Evolutionary conservation across 2,329 filamentous ascomycete genomes (phyloP).

Genomic region (Pseudonectria foliicola): DNA sequence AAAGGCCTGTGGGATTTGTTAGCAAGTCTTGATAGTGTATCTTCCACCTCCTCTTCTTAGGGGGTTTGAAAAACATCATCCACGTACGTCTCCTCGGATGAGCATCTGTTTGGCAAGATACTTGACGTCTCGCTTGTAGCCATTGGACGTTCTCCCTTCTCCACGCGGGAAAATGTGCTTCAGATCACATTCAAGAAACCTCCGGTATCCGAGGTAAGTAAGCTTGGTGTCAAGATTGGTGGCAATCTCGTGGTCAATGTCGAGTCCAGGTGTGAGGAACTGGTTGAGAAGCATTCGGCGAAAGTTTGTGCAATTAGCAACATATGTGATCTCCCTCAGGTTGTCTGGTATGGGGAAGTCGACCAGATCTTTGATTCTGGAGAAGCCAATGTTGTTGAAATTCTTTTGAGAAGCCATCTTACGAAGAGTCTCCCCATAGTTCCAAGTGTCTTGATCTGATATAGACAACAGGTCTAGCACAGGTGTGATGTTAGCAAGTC

Average conservation of each 20-base stretch:
- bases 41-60: no score
- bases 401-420: slow-evolving; percentile 29
- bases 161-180: slow-evolving; percentile 21
- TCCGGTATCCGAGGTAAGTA: slow-evolving; percentile 24
- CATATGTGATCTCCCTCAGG: slow-evolving; percentile 34
- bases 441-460: slow-evolving; percentile 39
- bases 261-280: slow-evolving; percentile 16
- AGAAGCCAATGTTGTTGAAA: slow-evolving; percentile 37
- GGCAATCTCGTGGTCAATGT: slow-evolving; percentile 23
- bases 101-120: slow-evolving; percentile 27
- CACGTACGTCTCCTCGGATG: slow-evolving; percentile 22
- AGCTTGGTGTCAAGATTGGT: slow-evolving; percentile 20
- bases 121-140: slow-evolving; percentile 20
- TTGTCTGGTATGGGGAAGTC: slow-evolving; percentile 31
- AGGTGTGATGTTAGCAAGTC: no score
- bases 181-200: slow-evolving; percentile 24
- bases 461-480: slow-evolving; percentile 40
- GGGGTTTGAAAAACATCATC: no score
- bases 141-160: slow-evolving; percentile 10
- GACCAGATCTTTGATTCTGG: slow-evolving; percentile 38
- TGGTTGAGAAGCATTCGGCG: slow-evolving; percentile 21
- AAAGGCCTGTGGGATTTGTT: slow-evolving; percentile 26
- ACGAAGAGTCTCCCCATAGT: slow-evolving; percentile 39
- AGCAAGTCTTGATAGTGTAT: no score
- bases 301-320: slow-evolving; percentile 24